Evolutionary conservation across 2,329 filamentous ascomycete genomes (phyloP).

Genomic region (Botrytis galanthina): DNA sequence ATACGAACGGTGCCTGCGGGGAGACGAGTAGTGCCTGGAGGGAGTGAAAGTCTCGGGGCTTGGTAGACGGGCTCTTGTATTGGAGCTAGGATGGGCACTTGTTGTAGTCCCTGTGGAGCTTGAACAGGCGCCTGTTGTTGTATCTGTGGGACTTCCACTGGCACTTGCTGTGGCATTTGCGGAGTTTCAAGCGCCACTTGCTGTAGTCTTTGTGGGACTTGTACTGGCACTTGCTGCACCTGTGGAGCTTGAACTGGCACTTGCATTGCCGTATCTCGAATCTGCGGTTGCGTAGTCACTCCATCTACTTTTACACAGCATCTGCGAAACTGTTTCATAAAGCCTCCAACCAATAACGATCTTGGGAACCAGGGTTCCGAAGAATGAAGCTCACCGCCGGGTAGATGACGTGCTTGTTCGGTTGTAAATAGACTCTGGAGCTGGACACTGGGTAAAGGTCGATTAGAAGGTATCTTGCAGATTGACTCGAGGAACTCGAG

Average conservation of each 20-base stretch:
- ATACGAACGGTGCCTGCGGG: background rate
- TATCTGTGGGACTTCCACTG: background rate
- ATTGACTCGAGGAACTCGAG: background rate
- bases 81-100: background rate
- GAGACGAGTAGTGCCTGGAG: background rate
- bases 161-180: no score
- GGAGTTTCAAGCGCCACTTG: background rate
- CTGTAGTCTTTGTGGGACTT: background rate
- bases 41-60: background rate
- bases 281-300: background rate
- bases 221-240: background rate
- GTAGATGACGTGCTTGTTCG: background rate
- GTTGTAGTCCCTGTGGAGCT: background rate
- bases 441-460: fast-evolving
- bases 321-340: background rate
- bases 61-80: background rate
- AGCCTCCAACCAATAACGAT: no score
- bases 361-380: background rate
- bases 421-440: background rate
- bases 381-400: background rate
- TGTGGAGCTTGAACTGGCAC: no score
- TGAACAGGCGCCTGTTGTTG: background rate
- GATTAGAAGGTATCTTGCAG: fast-evolving
- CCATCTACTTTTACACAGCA: no score
- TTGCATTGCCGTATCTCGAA: background rate